Base-by-base conservation (phyloP, 2,329 filamentous ascomycete species). In the Keithomyces neogunnii region DNA sequence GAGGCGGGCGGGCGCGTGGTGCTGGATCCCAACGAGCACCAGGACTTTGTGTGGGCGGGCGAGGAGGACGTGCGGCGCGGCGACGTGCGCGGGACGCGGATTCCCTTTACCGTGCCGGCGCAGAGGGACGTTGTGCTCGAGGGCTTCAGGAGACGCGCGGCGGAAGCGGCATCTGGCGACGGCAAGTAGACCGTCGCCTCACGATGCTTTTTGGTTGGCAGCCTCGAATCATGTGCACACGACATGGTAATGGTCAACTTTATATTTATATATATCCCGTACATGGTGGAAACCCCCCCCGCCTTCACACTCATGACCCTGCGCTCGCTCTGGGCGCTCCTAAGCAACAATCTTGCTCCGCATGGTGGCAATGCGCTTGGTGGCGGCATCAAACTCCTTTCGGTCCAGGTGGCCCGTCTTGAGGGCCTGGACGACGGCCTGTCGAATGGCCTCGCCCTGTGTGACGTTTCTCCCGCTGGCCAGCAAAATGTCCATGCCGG, bases 1-100 rank as follows among this genome's bases (percentile, higher is more conserved):
- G 56, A 53, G 46, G 47, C 29, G 28, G 31, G 11, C 33, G 45
- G 49, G 45, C 50, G 33, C 3, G 60, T 68, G 29, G 53, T 45
- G 49, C 54, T 66, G 3, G 62, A 68, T 35, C 60, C 62, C 3
- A 56, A 59, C 3, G 65, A 68, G 59, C 65, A 68, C 47, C 57
- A 63, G 55, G 57, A 58, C 13, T 66, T 50, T 35, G 48, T 62
- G 28, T 68, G 66, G 66, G 64, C 60, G 6, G 55, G 59, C 1
- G 62, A 65, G 54, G 59, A 59, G 6, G 61, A 67, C 53, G 39
- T 59, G 59, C 11, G 45, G 47, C 39, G 49, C 28, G 11, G 53
- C 55, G 44, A 56, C 47, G 55, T 56, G 52, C 8, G 57, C 13
- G 50, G 30, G 13, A 45, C 2, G 13, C n/a, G 13, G 30, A 53